Percentiles rank a stretch among this genome's conserved stretches.
Evolutionary conservation across 148 eudicot genomes (phyloP).

Genomic region (Chenopodium berlandieri): DNA sequence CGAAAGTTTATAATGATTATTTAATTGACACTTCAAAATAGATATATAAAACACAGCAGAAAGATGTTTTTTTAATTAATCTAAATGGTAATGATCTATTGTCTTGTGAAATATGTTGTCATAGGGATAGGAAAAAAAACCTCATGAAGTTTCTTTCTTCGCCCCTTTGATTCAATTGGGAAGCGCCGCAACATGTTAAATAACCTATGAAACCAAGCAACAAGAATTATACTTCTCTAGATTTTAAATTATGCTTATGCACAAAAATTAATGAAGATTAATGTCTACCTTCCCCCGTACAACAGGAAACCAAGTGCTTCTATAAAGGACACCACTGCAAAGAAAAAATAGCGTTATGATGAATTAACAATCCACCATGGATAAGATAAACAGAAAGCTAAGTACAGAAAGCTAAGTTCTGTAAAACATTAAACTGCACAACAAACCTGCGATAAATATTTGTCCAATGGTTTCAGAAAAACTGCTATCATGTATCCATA

Average conservation of each 20-base stretch:
- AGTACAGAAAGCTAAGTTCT: neutral
- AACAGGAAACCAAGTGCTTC: constrained; percentile 62
- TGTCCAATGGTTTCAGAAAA: constrained; percentile 54
- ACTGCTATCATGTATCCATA: constrained; percentile 66
- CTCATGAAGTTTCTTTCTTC: constrained; percentile 74
- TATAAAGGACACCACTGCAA: constrained; percentile 49
- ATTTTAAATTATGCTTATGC: neutral
- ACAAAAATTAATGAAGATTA: neutral
- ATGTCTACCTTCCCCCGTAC: constrained; percentile 59
- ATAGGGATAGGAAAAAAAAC: constrained; percentile 43
- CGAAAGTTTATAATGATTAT: neutral
- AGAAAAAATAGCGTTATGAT: constrained; percentile 1
- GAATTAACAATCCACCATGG: neutral
- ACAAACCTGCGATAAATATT: constrained; percentile 78
- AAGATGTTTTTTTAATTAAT: neutral
- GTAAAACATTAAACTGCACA: neutral
- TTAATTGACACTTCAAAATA: too few relatives aligned
- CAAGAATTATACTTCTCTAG: constrained; percentile 2
- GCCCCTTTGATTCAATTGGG: constrained; percentile 68
- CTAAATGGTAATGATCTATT: too few relatives aligned
- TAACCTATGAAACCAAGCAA: constrained; percentile 35
- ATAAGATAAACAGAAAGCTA: neutral
- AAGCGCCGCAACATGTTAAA: constrained; percentile 58
- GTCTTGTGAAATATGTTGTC: neutral
- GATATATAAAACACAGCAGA: neutral